Evolutionary conservation across 148 eudicot species (phyloP), one percentile per base, ranked within the genome.

Genomic region (Cornus florida): DNA sequence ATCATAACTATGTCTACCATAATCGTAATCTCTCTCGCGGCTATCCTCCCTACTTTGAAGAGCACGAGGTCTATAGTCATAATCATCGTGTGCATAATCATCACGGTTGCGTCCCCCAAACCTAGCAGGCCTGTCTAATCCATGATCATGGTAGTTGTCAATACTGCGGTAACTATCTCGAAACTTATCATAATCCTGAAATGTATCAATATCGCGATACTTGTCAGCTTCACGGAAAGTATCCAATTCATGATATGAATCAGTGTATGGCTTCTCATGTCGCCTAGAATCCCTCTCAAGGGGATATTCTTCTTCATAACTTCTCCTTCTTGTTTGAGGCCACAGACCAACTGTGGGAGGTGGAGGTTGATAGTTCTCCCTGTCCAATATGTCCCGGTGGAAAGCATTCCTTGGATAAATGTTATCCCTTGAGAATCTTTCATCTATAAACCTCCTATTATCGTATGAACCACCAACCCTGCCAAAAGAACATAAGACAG

Each of bases 361-460:
- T 60, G 92, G 90, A 28, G 87, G 93, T 23, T 89, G 90, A 82
- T 89, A 90, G 72, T 71, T 86, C 72, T 95, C 96, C 81, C 96
- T 91, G 64, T 93, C 97, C 84, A 83, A 69, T 76, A 79, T 57
- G n/a, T 93, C 95, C 35, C 92, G 92, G 24, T 91, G 93, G 81
- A 83, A 88, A 53, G 88, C 78, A 77, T 88, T 89, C 84, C 99
- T 86, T 12, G 95, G 83, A 79, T 91, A 89, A 73, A 84, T 76
- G 79, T 74, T 82, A 62, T 92, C 98, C 89, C 96, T 89, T 56
- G 93, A 76, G 83, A 88, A 87, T 78, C 98, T 88, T 78, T 91
- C 99, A 81, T 92, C 98, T 80, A 90, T 28, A 87, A 84, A 93
- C 85, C 98, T 93, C 90, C 99, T 91, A 79, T 91, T 92, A 87